These are phyloP conservation scores for Coemansia sp. DNA, from an alignment of 192 early-diverging fungal genomes.

Conservation along the genomic window DNA sequence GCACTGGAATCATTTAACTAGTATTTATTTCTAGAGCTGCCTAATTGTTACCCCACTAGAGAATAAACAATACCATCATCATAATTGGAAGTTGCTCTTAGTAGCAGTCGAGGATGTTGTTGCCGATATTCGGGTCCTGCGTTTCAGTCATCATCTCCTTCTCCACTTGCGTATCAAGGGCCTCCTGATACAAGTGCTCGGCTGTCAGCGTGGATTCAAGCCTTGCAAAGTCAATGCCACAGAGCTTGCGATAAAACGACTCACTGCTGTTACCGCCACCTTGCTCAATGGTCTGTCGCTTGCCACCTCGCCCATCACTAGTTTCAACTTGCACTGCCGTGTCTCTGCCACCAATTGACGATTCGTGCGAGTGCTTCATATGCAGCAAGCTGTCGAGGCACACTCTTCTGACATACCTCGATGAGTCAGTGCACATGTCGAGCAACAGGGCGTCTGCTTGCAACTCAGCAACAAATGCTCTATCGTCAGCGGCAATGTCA, in stretches of 20 bases:
- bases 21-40: too few species aligned
- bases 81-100: too few species aligned
- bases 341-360: neutral
- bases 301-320: neutral
- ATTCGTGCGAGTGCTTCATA: conserved; percentile 11
- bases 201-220: conserved; percentile 33
- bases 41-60: too few species aligned
- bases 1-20: too few species aligned
- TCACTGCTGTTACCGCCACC: neutral
- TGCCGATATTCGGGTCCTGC: conserved; percentile 41
- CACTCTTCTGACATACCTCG: conserved; percentile 48
- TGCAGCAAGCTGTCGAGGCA: conserved; percentile 24
- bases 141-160: conserved; percentile 42
- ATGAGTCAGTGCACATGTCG: conserved; percentile 47
- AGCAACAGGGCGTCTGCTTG: conserved; percentile 29
- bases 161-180: conserved; percentile 48
- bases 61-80: too few species aligned
- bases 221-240: conserved; percentile 25
- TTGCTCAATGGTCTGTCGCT: neutral
- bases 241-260: conserved; percentile 20
- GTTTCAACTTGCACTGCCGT: neutral
- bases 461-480: conserved; percentile 4
- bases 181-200: conserved; percentile 54
- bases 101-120: conserved; percentile 57
- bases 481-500: neutral